Percentiles rank a stretch among this genome's conserved stretches.
phyloP scores from a whole-genome alignment of 345 rosid genomes.

The Camelina laxa region DNA sequence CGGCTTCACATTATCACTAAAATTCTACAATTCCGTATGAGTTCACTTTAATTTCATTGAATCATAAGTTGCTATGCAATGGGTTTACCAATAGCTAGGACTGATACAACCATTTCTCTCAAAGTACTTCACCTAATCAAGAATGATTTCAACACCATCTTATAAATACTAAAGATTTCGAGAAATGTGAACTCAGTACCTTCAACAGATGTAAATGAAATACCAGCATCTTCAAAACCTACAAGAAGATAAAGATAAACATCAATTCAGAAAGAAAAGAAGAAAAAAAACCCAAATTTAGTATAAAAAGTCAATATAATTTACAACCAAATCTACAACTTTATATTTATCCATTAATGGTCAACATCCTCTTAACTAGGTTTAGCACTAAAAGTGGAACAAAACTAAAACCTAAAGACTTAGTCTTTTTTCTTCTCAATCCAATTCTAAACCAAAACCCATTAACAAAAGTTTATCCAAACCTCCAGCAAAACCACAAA shows the following conservation, averaged over 20 bases:
- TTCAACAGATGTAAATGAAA: slow-evolving; percentile 87
- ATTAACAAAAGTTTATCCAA: background rate
- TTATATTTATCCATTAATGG: slow-evolving; percentile 4
- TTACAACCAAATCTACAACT: slow-evolving; percentile 20
- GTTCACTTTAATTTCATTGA: slow-evolving; percentile 3
- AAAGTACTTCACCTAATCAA: background rate
- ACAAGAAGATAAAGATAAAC: slow-evolving; percentile 41
- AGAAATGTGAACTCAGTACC: slow-evolving; percentile 53
- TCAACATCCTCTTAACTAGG: background rate
- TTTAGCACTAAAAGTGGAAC: slow-evolving; percentile 24
- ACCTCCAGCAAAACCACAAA: too few species aligned
- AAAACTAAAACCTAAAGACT: background rate
- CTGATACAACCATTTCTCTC: slow-evolving; percentile 1
- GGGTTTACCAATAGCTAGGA: background rate
- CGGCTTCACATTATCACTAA: background rate
- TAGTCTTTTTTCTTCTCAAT: slow-evolving; percentile 3
- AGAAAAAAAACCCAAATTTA: slow-evolving; percentile 3
- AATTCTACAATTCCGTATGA: background rate
- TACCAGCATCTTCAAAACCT: slow-evolving; percentile 86
- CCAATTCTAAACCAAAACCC: slow-evolving; percentile 14
- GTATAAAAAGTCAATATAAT: background rate
- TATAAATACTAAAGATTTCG: background rate
- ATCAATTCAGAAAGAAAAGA: background rate
- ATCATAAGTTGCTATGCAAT: background rate
- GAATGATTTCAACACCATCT: background rate